These are phyloP conservation scores for Vanrija humicola DNA, from an alignment of 1,284 basidiomycete genomes.

Conservation along the genomic window DNA sequence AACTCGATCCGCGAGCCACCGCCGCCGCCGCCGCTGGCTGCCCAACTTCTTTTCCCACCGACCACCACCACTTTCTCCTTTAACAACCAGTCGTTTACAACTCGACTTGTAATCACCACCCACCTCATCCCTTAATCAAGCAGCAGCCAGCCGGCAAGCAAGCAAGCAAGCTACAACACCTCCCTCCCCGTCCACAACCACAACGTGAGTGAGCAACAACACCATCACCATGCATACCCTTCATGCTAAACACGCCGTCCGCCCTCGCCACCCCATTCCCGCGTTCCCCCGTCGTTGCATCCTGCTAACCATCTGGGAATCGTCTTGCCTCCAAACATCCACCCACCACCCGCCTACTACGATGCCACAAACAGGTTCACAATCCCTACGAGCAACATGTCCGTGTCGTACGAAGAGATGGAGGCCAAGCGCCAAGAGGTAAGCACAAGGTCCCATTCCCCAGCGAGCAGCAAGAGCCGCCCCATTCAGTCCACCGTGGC, in stretches of 20 bases:
- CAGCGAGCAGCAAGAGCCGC: no score
- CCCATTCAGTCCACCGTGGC: not conserved
- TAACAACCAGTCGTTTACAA: no score
- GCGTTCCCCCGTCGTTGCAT: no score
- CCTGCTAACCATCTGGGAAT: no score
- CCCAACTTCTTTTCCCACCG: not conserved
- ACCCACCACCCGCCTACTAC: not conserved
- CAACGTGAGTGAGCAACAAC: not conserved
- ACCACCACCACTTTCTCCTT: not conserved
- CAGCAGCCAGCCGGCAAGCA: not conserved
- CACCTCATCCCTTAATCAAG: not conserved
- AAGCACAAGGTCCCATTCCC: slow-evolving; percentile 9
- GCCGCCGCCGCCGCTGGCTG: no score
- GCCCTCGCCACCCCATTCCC: no score
- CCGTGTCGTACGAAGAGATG: slow-evolving; percentile 43
- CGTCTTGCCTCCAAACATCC: not conserved
- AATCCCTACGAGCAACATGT: slow-evolving; percentile 16
- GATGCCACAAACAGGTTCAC: not conserved
- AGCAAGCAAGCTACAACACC: not conserved
- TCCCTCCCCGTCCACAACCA: not conserved
- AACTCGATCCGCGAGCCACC: no score
- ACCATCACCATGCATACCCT: not conserved
- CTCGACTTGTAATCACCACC: no score
- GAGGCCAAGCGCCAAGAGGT: slow-evolving; percentile 46
- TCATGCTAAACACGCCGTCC: no score